These are phyloP conservation scores for Helicocarpus griseus DNA, from an alignment of 2,329 filamentous ascomycete genomes.

Conservation along the genomic window DNA sequence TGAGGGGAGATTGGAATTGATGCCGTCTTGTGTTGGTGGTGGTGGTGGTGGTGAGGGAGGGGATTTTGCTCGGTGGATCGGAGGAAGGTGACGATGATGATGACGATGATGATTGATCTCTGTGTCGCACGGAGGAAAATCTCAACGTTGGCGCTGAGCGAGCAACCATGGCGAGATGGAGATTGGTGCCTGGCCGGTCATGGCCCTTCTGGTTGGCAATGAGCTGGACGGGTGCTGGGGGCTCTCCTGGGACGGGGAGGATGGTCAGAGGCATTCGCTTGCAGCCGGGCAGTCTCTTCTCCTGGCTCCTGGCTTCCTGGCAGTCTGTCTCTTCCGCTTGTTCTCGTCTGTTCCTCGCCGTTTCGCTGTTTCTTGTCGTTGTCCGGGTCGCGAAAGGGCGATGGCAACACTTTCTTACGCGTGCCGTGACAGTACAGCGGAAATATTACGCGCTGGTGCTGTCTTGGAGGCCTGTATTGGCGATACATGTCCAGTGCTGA, in stretches of 20 bases:
- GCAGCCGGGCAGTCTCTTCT: no score
- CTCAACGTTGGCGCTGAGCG: constrained; percentile 26
- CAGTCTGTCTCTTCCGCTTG: neutral
- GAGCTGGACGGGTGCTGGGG: neutral
- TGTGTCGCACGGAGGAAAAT: constrained; percentile 24
- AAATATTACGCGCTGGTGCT: neutral
- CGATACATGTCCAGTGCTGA: neutral
- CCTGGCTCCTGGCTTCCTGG: neutral
- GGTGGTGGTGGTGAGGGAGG: constrained; percentile 19
- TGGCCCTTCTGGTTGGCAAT: neutral
- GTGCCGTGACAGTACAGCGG: neutral
- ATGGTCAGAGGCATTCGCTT: neutral
- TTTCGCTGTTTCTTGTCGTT: neutral
- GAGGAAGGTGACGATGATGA: constrained; percentile 13
- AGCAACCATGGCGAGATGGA: constrained; percentile 20
- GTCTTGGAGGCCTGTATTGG: neutral
- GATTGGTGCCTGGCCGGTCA: constrained; percentile 1
- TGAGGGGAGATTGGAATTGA: neutral
- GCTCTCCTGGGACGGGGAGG: neutral
- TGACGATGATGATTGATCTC: constrained; percentile 14
- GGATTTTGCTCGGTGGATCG: constrained; percentile 17
- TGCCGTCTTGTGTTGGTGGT: constrained; percentile 20
- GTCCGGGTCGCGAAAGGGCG: neutral
- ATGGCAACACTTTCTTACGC: neutral
- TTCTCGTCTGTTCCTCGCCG: neutral